Conservation (phyloP, 2,329 filamentous ascomycete genomes). For the Neofusicoccum sp. region DNA sequence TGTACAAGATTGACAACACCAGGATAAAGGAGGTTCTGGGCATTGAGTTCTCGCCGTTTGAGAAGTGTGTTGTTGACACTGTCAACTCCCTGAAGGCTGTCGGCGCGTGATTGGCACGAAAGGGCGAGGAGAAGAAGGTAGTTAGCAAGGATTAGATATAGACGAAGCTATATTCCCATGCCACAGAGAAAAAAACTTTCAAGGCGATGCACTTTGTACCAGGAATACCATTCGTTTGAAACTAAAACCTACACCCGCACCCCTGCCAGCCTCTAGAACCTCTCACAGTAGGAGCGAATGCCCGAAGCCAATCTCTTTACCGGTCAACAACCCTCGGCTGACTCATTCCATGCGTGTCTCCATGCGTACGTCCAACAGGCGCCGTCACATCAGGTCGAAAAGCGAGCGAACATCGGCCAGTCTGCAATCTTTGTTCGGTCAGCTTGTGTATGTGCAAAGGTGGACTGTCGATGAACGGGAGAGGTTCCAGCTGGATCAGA, state of each 20-base stretch:
- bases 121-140: not conserved
- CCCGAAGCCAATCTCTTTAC: too few relatives aligned
- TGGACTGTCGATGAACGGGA: not conserved
- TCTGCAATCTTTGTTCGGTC: not conserved
- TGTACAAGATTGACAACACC: slow-evolving; percentile 58
- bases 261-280: too few relatives aligned
- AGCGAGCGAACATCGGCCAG: not conserved
- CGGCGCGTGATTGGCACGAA: slow-evolving; percentile 41
- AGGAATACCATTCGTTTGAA: too few relatives aligned
- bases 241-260: too few relatives aligned
- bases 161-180: not conserved
- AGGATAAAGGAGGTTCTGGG: slow-evolving; percentile 57
- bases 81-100: slow-evolving; percentile 62
- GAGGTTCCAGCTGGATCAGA: slow-evolving; percentile 38
- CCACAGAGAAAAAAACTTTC: not conserved
- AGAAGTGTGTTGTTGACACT: slow-evolving; percentile 60
- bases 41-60: slow-evolving; percentile 57
- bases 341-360: too few relatives aligned
- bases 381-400: too few relatives aligned
- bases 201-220: too few relatives aligned
- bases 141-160: not conserved
- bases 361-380: too few relatives aligned
- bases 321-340: too few relatives aligned
- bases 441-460: not conserved
- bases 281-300: too few relatives aligned